A percentile compares a stretch with the other conserved stretches of the same genome.
Evolutionary conservation across 768 basidiomycete species (phyloP).

Genomic region (Boletellus ananas): DNA sequence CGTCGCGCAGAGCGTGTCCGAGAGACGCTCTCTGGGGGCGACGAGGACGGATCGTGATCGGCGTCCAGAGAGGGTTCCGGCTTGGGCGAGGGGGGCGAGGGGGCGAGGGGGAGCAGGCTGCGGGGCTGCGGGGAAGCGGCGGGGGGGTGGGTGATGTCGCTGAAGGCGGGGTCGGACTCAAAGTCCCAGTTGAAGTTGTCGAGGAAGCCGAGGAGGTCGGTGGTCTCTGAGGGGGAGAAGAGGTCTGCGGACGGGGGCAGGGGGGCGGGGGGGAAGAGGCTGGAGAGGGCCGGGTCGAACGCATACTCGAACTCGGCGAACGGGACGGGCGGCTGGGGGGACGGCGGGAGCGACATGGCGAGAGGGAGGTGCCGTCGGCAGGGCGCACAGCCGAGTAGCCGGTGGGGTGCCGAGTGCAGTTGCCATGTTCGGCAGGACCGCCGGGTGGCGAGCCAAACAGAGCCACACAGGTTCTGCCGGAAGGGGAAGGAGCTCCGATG

Average conservation of each 20-base stretch:
- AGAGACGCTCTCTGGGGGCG: slow-evolving; percentile 12
- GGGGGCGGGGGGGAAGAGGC: slow-evolving; percentile 55
- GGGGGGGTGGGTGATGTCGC: slow-evolving; percentile 8
- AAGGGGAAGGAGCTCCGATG: slow-evolving; percentile 29
- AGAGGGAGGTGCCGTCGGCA: slow-evolving; percentile 13
- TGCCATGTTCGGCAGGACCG: no score
- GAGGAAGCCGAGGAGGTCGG: slow-evolving; percentile 76
- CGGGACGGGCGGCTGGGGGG: slow-evolving; percentile 49
- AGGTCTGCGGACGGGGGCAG: slow-evolving; percentile 72
- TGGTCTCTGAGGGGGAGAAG: slow-evolving; percentile 74
- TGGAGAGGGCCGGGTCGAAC: slow-evolving; percentile 60
- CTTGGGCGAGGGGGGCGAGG: slow-evolving; percentile 3
- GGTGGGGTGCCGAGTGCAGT: slow-evolving; percentile 1
- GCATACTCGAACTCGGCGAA: slow-evolving; percentile 69
- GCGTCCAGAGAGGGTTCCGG: slow-evolving; percentile 5
- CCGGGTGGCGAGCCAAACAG: slow-evolving; percentile 16
- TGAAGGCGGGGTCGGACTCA: slow-evolving; percentile 35
- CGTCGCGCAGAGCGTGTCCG: slow-evolving; percentile 17
- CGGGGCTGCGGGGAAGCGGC: background rate
- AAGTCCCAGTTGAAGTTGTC: slow-evolving; percentile 76
- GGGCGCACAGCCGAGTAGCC: slow-evolving; percentile 17
- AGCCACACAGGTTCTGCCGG: background rate
- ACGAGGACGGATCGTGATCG: slow-evolving; percentile 6
- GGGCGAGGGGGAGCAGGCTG: background rate
- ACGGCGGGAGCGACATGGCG: slow-evolving; percentile 27